These are phyloP conservation scores for Ophiostoma montium DNA, from an alignment of 2,329 filamentous ascomycete species.

Conservation along the genomic window DNA sequence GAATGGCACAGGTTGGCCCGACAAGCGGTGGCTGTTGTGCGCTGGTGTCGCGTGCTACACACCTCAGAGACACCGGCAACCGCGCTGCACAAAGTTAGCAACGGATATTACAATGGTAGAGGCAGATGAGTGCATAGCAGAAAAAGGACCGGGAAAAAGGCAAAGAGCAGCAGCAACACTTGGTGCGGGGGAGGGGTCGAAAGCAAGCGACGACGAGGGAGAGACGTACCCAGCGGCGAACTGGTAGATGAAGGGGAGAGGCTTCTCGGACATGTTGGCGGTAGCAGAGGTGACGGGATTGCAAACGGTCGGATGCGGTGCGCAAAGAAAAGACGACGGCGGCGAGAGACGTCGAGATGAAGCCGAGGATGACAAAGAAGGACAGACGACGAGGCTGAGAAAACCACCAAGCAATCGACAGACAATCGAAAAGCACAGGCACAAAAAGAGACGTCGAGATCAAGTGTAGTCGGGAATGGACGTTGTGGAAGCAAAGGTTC, in stretches of 20 bases:
- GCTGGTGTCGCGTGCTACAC: constrained; percentile 24
- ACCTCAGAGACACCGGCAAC: constrained; percentile 97
- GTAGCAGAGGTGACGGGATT: neutral
- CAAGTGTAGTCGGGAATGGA: neutral
- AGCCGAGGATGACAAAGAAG: neutral
- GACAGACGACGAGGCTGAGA: neutral
- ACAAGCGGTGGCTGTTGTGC: neutral
- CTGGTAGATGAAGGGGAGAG: constrained; percentile 85
- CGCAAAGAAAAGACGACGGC: neutral
- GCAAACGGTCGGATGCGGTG: neutral
- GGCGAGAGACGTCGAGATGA: neutral
- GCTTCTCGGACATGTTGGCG: constrained; percentile 52
- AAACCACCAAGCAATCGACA: neutral
- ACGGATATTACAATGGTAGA: neutral
- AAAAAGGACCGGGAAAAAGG: neutral
- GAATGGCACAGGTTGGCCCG: neutral
- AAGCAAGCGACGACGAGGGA: neutral
- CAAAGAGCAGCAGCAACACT: neutral
- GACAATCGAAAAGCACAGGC: neutral
- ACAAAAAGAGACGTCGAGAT: neutral
- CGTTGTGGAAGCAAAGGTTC: neutral
- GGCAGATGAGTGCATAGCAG: neutral
- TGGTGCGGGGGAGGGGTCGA: neutral
- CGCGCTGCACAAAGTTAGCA: constrained; percentile 42
- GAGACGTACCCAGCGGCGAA: constrained; percentile 62